These are phyloP conservation scores for Pulveroboletus sp. DNA, from an alignment of 768 basidiomycete species.

Conservation along the genomic window DNA sequence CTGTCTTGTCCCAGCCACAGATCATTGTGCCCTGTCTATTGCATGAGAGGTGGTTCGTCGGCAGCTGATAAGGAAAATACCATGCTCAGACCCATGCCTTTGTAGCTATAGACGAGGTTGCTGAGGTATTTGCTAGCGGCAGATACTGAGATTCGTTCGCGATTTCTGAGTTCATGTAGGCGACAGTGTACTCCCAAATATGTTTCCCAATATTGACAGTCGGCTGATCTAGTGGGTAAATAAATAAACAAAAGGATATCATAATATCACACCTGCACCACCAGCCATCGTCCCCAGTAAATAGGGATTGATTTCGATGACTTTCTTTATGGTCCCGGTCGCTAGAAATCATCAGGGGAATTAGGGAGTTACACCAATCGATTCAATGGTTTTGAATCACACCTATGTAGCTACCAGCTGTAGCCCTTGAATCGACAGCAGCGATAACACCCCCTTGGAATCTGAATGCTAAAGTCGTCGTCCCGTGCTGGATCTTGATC, in stretches of 20 bases:
- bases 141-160: constrained; percentile 97
- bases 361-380: not conserved
- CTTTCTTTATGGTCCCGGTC: constrained; percentile 97
- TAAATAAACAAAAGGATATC: not conserved
- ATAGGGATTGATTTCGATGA: constrained; percentile 99
- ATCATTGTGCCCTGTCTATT: constrained; percentile 90
- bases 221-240: constrained; percentile 47
- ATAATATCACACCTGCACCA: constrained; percentile 72
- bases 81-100: constrained; percentile 99
- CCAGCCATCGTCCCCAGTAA: constrained; percentile 99
- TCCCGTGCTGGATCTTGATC: constrained; percentile 99
- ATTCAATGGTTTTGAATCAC: constrained; percentile 25
- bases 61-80: constrained; percentile 41
- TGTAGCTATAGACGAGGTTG: constrained; percentile 96
- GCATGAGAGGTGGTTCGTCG: constrained; percentile 1
- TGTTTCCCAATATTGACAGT: constrained; percentile 98
- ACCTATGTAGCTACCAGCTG: constrained; percentile 97
- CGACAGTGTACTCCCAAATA: constrained; percentile 98
- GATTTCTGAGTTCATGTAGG: constrained; percentile 92
- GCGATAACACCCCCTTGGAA: constrained; percentile 97
- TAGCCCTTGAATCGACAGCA: constrained; percentile 98
- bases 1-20: constrained; percentile 99
- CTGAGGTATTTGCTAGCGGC: constrained; percentile 97
- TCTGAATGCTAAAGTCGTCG: constrained; percentile 95
- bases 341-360: constrained; percentile 44